These are phyloP conservation scores for Craterostigma plantagineum DNA, from an alignment of 257 asterid species.

Conservation along the genomic window DNA sequence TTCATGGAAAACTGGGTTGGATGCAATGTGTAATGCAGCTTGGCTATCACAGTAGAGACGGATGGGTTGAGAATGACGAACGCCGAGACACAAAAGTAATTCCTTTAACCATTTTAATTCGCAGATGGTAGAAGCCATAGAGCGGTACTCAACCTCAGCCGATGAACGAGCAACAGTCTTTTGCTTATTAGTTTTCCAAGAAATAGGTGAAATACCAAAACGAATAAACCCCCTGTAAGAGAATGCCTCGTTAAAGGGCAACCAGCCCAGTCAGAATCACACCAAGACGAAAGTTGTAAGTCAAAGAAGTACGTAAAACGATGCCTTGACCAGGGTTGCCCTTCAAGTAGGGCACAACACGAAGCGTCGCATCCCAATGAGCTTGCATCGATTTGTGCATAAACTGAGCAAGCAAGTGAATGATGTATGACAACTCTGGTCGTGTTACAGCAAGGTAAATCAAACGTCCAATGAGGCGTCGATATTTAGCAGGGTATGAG, in stretches of 20 bases:
- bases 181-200: slow-evolving; percentile 8
- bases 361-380: slow-evolving; percentile 1
- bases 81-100: neutral
- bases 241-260: slow-evolving; percentile 8
- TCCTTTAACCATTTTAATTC: slow-evolving; percentile 4
- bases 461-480: neutral
- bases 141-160: slow-evolving; percentile 2
- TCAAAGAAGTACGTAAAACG: neutral
- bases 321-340: slow-evolving; percentile 2
- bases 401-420: slow-evolving; percentile 1
- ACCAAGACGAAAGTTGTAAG: neutral
- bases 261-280: slow-evolving; percentile 9
- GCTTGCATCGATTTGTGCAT: neutral
- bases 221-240: neutral
- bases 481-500: neutral
- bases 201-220: slow-evolving; percentile 2
- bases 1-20: slow-evolving; percentile 3
- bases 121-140: slow-evolving; percentile 1
- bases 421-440: neutral
- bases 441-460: no score
- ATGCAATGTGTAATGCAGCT: neutral
- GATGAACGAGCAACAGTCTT: slow-evolving; percentile 1
- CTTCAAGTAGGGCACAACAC: slow-evolving; percentile 1
- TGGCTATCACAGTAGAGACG: slow-evolving; percentile 4
- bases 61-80: neutral